phyloP scores from a whole-genome alignment of 139 green algal genomes.

The Asterochloris erici region DNA sequence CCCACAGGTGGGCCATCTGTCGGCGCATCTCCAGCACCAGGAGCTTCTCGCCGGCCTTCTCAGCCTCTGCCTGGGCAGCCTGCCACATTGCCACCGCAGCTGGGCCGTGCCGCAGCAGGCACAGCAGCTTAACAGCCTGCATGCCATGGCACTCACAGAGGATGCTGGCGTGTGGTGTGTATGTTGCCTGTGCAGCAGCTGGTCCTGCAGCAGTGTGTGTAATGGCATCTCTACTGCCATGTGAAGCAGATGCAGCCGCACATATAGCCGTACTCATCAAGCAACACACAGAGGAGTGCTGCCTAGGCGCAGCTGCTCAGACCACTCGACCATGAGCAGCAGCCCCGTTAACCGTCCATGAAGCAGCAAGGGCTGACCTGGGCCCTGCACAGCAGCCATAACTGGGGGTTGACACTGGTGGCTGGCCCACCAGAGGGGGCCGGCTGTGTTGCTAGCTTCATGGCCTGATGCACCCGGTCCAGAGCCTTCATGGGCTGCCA shows the following conservation, averaged over 20 bases:
- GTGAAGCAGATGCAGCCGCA: no score
- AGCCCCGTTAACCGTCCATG: no score
- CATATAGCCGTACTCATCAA: no score
- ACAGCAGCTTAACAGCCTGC: slow-evolving; percentile 11
- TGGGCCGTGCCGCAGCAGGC: neutral
- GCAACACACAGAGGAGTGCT: no score
- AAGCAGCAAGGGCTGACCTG: neutral
- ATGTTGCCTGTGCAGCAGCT: neutral
- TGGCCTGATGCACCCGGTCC: neutral
- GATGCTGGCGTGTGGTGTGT: neutral
- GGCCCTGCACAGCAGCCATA: slow-evolving; percentile 4
- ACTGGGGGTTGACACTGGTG: neutral
- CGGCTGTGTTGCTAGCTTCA: neutral
- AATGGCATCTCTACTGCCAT: no score
- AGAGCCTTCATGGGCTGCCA: slow-evolving; percentile 10
- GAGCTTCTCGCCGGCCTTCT: neutral
- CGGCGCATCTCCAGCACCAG: neutral
- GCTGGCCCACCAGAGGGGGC: no score
- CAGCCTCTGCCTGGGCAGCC: slow-evolving; percentile 1
- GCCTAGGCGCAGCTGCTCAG: no score
- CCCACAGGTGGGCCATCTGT: no score
- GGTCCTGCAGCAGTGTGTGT: no score
- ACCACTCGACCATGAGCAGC: no score
- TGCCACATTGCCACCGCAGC: neutral
- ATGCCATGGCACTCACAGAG: neutral